These are phyloP conservation scores for Penicillium egyptiacum DNA, from an alignment of 495 filamentous ascomycete genomes.

Conservation along the genomic window DNA sequence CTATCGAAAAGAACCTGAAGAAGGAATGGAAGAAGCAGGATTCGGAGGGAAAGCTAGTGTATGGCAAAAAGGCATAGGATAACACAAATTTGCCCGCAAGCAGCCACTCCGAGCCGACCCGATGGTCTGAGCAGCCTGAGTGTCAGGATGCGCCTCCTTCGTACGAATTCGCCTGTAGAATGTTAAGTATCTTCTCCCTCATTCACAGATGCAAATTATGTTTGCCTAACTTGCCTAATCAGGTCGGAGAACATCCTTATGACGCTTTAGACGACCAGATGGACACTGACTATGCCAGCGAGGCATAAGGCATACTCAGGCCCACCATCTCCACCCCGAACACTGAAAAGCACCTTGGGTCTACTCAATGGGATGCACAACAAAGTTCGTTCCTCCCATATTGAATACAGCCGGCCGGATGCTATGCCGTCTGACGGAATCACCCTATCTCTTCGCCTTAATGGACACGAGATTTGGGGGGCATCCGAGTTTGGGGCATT, in stretches of 20 bases:
- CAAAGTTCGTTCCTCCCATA: not conserved
- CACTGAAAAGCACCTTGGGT: not conserved
- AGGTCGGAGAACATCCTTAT: not conserved
- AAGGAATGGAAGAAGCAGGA: conserved; percentile 42
- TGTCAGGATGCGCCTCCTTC: not conserved
- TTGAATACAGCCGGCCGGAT: not conserved
- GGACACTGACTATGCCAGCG: not conserved
- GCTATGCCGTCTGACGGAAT: not conserved
- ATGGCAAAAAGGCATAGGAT: not conserved
- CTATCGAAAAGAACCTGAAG: conserved; percentile 50
- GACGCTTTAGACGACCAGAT: not conserved
- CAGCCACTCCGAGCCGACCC: not conserved
- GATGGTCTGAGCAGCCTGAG: not conserved
- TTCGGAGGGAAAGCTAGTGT: not conserved
- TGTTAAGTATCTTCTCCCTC: not conserved
- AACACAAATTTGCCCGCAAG: not conserved
- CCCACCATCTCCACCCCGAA: not conserved
- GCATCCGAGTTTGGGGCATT: not conserved
- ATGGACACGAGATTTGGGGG: not conserved
- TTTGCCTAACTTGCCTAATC: not conserved
- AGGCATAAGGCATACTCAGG: not conserved
- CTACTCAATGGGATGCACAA: not conserved
- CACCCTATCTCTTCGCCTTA: not conserved
- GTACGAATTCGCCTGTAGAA: not conserved
- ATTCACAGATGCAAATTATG: not conserved